Evolutionary conservation across 1,284 basidiomycete genomes (phyloP), one percentile per base, ranked within the genome.

Genomic region (Trichosporon sp.): DNA sequence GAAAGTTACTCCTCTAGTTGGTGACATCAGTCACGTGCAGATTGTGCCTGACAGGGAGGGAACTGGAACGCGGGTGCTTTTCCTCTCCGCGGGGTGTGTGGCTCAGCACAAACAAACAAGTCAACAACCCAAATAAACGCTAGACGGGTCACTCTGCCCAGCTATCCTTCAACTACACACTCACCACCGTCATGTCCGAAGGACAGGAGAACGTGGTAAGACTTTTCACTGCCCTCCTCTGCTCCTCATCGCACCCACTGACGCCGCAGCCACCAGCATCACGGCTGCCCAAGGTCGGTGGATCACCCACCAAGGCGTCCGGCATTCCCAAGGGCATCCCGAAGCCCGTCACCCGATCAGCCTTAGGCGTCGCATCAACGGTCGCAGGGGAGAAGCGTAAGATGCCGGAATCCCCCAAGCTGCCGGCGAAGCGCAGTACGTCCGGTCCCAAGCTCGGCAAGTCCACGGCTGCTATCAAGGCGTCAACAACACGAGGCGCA

Each of bases 141-240:
- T 40, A 67, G 19, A 26, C 35, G 14, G 38, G 64, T 16, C 10
- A 8, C 21, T 43, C 11, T 54, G 66, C n/a, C 43, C 64, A 21
- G 21, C 35, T 5, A 26, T 61, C 70, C 59, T 70, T 63, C 56
- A 65, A 68, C 37, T 54, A 65, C 61, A 64, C 40, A 38, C 14
- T n/a, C 37, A 1, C 2, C 51, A 21, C 37, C 64, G 72, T 61
- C 51, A 81, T 81, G 79, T 76, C 78, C 12, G 78, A 80, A 19
- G 76, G 70, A 19, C 78, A 79, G 63, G 79, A 81, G 74, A 78
- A 80, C 43, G 68, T 73, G 11, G 78, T 80, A 43, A 71, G 79
- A 65, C 14, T 37, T 37, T 19, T 16, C n/a, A 10, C 19, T 26
- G 3, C 19, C 4, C 2, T 26, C 2, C 16, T n/a, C 32, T 3